These are phyloP conservation scores for Alternaria arbusti DNA, from an alignment of 2,329 filamentous ascomycete species.

Conservation along the genomic window DNA sequence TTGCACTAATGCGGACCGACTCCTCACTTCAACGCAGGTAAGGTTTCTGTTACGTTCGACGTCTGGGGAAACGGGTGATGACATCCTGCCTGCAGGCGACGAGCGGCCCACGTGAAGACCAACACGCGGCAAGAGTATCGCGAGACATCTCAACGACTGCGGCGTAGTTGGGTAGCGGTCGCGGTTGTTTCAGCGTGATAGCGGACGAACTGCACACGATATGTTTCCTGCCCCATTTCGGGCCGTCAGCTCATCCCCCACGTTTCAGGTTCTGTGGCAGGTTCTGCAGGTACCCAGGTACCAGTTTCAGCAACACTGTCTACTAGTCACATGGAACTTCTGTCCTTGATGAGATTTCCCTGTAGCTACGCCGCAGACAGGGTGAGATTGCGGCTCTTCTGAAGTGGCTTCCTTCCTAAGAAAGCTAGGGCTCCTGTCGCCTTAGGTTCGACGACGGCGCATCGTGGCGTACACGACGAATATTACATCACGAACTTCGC, in stretches of 20 bases:
- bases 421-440: not conserved
- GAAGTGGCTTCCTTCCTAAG: not conserved
- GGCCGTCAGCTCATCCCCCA: slow-evolving; percentile 9
- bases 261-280: slow-evolving; percentile 37
- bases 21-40: slow-evolving; percentile 2
- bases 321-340: not conserved
- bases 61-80: slow-evolving; percentile 16
- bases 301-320: slow-evolving; percentile 28
- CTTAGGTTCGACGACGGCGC: not conserved
- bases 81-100: slow-evolving; percentile 7
- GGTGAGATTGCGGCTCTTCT: not conserved
- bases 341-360: not conserved
- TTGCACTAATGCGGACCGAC: slow-evolving; percentile 16
- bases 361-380: not conserved
- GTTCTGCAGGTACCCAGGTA: slow-evolving; percentile 41
- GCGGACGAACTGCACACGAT: slow-evolving; percentile 4
- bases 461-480: not conserved
- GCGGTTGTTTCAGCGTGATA: slow-evolving; percentile 29
- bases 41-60: slow-evolving; percentile 15
- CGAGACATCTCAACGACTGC: slow-evolving; percentile 1
- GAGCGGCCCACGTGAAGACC: slow-evolving; percentile 12
- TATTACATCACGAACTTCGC: not conserved
- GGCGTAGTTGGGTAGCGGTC: slow-evolving; percentile 10
- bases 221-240: slow-evolving; percentile 8
- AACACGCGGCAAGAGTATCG: slow-evolving; percentile 5